Conservation (phyloP, 1,284 basidiomycete genomes). For the Naganishia liquefaciens region DNA sequence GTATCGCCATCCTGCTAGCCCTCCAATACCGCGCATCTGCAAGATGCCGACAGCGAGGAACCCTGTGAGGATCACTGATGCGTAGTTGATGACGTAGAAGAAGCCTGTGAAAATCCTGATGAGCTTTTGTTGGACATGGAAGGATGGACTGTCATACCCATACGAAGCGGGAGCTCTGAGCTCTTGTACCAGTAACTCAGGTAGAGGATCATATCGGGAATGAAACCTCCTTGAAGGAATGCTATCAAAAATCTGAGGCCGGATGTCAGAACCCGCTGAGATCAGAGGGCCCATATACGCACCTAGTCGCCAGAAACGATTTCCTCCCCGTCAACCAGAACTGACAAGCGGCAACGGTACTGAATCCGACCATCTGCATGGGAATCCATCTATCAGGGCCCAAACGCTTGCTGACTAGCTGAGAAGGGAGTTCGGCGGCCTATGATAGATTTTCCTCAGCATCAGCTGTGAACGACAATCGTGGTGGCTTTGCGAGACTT, state of each 20-base stretch:
- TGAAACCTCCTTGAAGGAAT: conserved; percentile 44
- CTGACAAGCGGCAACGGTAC: conserved; percentile 61
- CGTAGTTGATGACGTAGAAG: conserved; percentile 24
- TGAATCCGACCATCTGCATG: conserved; percentile 55
- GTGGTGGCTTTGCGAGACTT: neutral
- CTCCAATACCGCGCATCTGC: conserved; percentile 62
- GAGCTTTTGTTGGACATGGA: neutral
- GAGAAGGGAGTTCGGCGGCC: conserved; percentile 60
- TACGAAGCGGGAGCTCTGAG: conserved; percentile 65
- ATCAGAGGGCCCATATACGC: conserved; percentile 28
- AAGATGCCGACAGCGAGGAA: conserved; percentile 68
- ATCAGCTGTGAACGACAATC: no score
- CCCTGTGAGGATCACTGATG: conserved; percentile 49
- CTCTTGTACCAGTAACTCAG: conserved; percentile 71
- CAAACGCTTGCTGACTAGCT: conserved; percentile 68
- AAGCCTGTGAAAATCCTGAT: neutral
- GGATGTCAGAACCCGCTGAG: neutral
- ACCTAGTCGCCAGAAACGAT: conserved; percentile 59
- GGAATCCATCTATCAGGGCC: conserved; percentile 74
- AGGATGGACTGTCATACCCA: conserved; percentile 47
- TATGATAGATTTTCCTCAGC: neutral
- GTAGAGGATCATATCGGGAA: conserved; percentile 58
- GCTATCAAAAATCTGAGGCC: conserved; percentile 47
- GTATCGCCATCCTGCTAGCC: conserved; percentile 57
- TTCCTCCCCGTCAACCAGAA: conserved; percentile 64